Evolutionary conservation across 371 early-diverging fungal genomes (phyloP), one percentile per base, ranked within the genome.

Genomic region (Mucor racemosus): DNA sequence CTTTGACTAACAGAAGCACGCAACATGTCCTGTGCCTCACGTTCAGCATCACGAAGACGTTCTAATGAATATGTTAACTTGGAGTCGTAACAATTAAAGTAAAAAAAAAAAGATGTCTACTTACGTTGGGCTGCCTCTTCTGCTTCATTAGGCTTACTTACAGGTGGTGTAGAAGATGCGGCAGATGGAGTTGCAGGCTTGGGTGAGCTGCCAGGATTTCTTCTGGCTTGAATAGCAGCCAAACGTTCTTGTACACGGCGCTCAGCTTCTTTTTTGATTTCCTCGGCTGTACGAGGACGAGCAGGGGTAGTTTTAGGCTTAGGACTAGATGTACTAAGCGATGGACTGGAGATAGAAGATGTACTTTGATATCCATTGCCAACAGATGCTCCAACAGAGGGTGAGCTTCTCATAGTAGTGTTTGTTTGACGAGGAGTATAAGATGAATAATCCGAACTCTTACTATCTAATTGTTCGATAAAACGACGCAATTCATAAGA

Each of bases 261-360:
- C 56, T 84, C 84, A 33, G 81, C 84, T 75, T 84, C 84, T 63
- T 79, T 81, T 50, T 81, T 81, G 10, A 84, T 84, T 67, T 84
- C 84, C 36, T 81, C 84, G 1, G 84, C 77, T 11, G 84, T 80
- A 63, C 81, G 79, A 40, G 84, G 78, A 11, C 75, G 72, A 40
- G 73, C 67, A 36, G 80, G 72, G 15, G 65, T 26, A 42, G 70
- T 21, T 36, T 63, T 67, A 4, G 71, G 60, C 5, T 67, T 58
- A 19, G 75, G 71, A 26, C 68, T 72, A 7, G 78, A 36, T 13
- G 60, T 48, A 26, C 33, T 26, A 31, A 48, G 17, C 1, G 66
- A 11, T 14, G 66, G 60, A 1, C 62, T 66, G 8, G 60, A 11
- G 7, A 61, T n/a, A n/a, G 62, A 58, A n/a, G 56, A 42, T 36